Conservation (phyloP, 129 eudicot genomes). For the Smallanthus sonchifolius region DNA sequence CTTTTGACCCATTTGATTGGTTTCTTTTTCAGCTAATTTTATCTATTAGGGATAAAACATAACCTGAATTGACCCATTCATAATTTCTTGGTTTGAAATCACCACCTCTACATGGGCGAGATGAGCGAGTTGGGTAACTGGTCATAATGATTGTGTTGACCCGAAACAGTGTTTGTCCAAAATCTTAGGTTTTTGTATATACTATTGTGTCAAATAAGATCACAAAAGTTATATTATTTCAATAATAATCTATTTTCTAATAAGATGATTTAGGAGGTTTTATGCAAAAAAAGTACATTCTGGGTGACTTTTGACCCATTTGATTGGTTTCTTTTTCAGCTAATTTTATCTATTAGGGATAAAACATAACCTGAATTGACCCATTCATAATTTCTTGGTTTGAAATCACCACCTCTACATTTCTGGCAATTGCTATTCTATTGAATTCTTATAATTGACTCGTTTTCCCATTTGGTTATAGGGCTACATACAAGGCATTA, state of each 20-base stretch:
- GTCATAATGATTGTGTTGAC: background rate
- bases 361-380: background rate
- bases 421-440: background rate
- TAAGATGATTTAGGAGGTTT: background rate
- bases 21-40: background rate
- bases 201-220: background rate
- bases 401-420: conserved; percentile 1
- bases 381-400: background rate
- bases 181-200: background rate
- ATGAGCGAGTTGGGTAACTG: no score
- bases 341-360: background rate
- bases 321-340: background rate
- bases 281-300: background rate
- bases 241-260: background rate
- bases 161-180: background rate
- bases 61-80: background rate
- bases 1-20: background rate
- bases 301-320: background rate
- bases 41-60: background rate
- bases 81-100: background rate
- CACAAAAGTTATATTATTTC: background rate
- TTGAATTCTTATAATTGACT: background rate
- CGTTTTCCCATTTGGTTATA: conserved; percentile 14
- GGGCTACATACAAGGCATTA: conserved; percentile 71
- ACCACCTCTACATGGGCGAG: background rate